Percentiles rank a stretch among this genome's conserved stretches.
Evolutionary conservation across 192 early-diverging fungal species (phyloP).

Genomic region (Phlyctochytrium arcticum): DNA sequence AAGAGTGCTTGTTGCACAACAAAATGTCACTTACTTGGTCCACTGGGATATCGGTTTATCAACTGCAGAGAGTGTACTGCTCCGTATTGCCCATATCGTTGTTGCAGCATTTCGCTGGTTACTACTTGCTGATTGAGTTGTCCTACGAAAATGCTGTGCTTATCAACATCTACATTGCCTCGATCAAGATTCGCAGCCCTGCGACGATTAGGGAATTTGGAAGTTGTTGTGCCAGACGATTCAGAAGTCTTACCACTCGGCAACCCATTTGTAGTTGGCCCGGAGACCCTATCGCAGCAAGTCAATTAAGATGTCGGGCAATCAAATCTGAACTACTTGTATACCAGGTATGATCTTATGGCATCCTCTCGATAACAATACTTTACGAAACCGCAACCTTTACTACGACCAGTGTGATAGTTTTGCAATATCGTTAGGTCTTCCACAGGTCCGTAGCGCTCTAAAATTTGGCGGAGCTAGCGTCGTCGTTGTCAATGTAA

Average conservation of each 20-base stretch:
- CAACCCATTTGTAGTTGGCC: constrained; percentile 40
- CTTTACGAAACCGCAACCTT: constrained; percentile 65
- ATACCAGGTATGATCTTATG: constrained; percentile 59
- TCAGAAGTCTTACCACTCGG: constrained; percentile 62
- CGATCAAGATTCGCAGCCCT: constrained; percentile 43
- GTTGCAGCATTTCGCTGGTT: constrained; percentile 44
- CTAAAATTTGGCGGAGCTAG: constrained; percentile 33
- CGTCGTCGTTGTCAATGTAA: too few relatives aligned
- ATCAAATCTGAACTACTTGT: not conserved
- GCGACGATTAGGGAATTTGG: not conserved
- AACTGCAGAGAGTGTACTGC: constrained; percentile 44
- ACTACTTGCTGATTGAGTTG: constrained; percentile 48
- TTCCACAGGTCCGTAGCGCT: constrained; percentile 59
- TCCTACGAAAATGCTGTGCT: constrained; percentile 60
- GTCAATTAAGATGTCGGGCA: not conserved
- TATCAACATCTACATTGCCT: constrained; percentile 46
- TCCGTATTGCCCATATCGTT: constrained; percentile 56
- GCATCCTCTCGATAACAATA: constrained; percentile 70
- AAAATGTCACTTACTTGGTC: constrained; percentile 2
- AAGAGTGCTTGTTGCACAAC: not conserved
- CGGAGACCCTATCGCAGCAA: constrained; percentile 31
- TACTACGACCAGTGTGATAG: constrained; percentile 32
- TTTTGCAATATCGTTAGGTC: constrained; percentile 52
- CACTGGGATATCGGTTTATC: constrained; percentile 38
- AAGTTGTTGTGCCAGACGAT: not conserved